These are phyloP conservation scores for Brettanomyces sp. DNA, from an alignment of 805 yeast genomes.

Conservation along the genomic window DNA sequence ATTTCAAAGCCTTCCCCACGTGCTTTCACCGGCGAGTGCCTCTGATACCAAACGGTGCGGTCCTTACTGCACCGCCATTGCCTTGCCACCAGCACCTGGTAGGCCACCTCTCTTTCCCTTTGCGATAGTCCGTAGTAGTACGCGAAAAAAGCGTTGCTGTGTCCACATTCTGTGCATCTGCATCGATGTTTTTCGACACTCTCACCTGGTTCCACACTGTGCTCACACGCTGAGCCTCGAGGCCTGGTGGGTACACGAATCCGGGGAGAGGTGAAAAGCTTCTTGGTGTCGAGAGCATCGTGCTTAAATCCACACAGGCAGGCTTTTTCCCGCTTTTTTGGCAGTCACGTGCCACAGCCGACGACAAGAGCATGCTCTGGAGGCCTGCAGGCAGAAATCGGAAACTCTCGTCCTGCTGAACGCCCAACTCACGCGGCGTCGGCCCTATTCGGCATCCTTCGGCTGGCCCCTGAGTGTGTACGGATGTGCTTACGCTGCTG, in stretches of 20 bases:
- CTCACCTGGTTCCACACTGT: slow-evolving; percentile 24
- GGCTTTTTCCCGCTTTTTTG: slow-evolving; percentile 9
- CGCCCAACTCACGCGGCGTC: slow-evolving; percentile 5
- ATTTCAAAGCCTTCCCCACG: slow-evolving; percentile 31
- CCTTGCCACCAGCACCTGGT: slow-evolving; percentile 23
- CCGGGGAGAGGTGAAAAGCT: slow-evolving; percentile 18
- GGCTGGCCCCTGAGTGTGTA: too few species aligned
- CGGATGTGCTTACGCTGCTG: not conserved
- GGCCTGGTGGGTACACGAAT: slow-evolving; percentile 22
- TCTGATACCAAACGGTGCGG: slow-evolving; percentile 25
- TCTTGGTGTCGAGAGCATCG: slow-evolving; percentile 18
- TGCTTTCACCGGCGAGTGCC: slow-evolving; percentile 29
- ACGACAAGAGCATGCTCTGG: slow-evolving; percentile 23
- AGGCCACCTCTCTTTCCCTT: slow-evolving; percentile 30
- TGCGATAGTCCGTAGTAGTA: slow-evolving; percentile 35
- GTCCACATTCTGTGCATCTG: slow-evolving; percentile 21
- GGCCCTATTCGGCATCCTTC: too few species aligned
- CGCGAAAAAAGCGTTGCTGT: slow-evolving; percentile 32
- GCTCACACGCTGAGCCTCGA: slow-evolving; percentile 24
- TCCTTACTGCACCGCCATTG: slow-evolving; percentile 27
- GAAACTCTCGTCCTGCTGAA: slow-evolving; percentile 18
- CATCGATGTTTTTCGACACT: slow-evolving; percentile 13
- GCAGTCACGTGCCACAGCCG: slow-evolving; percentile 16
- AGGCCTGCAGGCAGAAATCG: slow-evolving; percentile 27
- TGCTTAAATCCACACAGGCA: slow-evolving; percentile 11